Base-by-base conservation (phyloP, 2,329 filamentous ascomycete species). In the Parastagonospora avenae region DNA sequence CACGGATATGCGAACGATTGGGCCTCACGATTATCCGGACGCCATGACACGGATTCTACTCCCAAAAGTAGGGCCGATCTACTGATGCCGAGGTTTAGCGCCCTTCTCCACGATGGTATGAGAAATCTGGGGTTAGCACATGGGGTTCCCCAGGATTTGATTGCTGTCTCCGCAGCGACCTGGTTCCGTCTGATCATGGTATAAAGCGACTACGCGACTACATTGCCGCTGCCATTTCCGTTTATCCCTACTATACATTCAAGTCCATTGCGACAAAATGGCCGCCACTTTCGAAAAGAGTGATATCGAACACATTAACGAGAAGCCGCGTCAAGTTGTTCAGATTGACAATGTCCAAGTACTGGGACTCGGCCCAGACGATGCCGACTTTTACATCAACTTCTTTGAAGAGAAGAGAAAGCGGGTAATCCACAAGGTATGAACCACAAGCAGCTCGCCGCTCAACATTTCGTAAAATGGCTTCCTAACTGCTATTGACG, bases 351-450 rank as follows among this genome's bases (percentile, higher is more conserved):
- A 63, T 31, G 56, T 66, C 49, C 60, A 62, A 29, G 63, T 68
- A 4, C 46, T 68, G 2, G 60, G 61, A 29, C 57, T 67, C 16
- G 44, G 59, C 38, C 48, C 61, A 16, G 56, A 57, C 19, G 53
- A 66, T 59, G 53, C 60, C 2, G 62, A 65, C 2, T 58, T 67
- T 52, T 63, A 64, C 45, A 54, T 53, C 32, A 63, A 58, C 43
- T 62, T 55, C 37, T 33, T 55, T 2, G 48, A 82, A 79, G 80
- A 74, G 8, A 71, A 65, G 38, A 75, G 76, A 28, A 80, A 83
- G 78, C 82, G 54, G 43, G 68, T 68, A 1, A 55, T 66, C 9
- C 62, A 50, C 35, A 68, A 68, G 53, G 57, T 61, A 29, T 16
- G 50, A 15, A 7, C 27, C 19, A 24, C 3, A 24, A n/a, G n/a